These are phyloP conservation scores for Talaromyces thailandensis DNA, from an alignment of 495 filamentous ascomycete genomes.

Conservation along the genomic window DNA sequence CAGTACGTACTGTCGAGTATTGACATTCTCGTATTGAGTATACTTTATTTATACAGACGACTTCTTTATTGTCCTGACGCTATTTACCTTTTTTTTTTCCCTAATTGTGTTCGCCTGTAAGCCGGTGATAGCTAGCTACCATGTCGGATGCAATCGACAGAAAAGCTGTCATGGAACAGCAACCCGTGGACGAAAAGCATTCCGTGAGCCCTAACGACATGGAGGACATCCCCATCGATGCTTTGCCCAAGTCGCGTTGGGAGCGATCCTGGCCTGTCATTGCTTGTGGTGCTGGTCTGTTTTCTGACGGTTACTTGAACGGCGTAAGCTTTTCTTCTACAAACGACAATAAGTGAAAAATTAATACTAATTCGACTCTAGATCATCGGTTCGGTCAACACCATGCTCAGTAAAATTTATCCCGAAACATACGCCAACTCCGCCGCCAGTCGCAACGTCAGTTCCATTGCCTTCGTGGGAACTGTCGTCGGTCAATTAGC, in stretches of 20 bases:
- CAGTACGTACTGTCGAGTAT: not conserved
- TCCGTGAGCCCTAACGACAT: not conserved
- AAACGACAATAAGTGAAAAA: not conserved
- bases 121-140: not conserved
- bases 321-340: constrained; percentile 37
- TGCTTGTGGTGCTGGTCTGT: constrained; percentile 82
- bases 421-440: constrained; percentile 53
- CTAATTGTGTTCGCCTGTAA: not conserved
- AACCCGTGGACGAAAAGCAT: constrained; percentile 4
- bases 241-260: constrained; percentile 41
- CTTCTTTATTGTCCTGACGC: not conserved
- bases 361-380: constrained; percentile 16
- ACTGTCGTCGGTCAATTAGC: constrained; percentile 77
- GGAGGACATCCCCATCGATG: constrained; percentile 26
- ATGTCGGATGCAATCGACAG: not conserved
- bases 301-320: constrained; percentile 88
- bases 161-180: not conserved
- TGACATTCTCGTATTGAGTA: not conserved
- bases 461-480: constrained; percentile 77
- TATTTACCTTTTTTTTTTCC: not conserved
- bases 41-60: not conserved
- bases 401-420: constrained; percentile 58
- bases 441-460: constrained; percentile 57
- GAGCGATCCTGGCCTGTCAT: constrained; percentile 58
- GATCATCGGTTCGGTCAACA: constrained; percentile 78